Evolutionary conservation across 371 early-diverging fungal genomes (phyloP), one percentile per base, ranked within the genome.

Genomic region (Pancytospora epiphaga): DNA sequence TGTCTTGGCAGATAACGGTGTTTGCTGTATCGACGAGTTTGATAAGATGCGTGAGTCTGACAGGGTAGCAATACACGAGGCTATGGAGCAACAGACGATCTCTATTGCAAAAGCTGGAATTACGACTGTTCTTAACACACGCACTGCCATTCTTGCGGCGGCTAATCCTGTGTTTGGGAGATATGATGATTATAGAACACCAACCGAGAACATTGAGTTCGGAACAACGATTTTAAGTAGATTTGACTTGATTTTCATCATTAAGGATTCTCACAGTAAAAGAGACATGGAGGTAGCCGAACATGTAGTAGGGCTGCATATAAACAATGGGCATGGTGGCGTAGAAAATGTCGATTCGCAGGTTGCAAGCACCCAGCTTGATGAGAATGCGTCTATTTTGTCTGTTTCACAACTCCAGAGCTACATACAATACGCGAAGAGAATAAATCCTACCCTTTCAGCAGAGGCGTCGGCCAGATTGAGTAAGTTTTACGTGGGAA

Each of bases 61-160:
- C 82, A 86, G 96, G 67, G 97, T 97, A 0, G 95, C 96, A 25
- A 98, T 98, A 76, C 99, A 98, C 84, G 99, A 98, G 85, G 99
- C 99, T 22, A 99, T 99, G 99, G 98, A 99, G 84, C 99, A 98
- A 83, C 97, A 97, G 80, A 98, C 98, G 0, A 95, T 98, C 66
- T 93, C 93, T 4, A 97, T 99, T 73, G 95, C 98, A 58, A 99
- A 99, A 83, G 99, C 99, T 25, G 99, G 98, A 70, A 99, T 99
- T 77, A 96, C 96, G 0, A 96, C 99, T 0, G 90, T 95, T 64
- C 84, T 99, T 36, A 96, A 97, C 82, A 91, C 96, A 2, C 85
- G 97, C 68, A 91, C 96, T 0, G 89, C 93, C 32, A 94, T 99
- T 2, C 84, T 99, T 32, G 99, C 99, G 1, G 99, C 99, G 6